phyloP scores from a whole-genome alignment of 768 basidiomycete genomes.

The Mycena latifolia region DNA sequence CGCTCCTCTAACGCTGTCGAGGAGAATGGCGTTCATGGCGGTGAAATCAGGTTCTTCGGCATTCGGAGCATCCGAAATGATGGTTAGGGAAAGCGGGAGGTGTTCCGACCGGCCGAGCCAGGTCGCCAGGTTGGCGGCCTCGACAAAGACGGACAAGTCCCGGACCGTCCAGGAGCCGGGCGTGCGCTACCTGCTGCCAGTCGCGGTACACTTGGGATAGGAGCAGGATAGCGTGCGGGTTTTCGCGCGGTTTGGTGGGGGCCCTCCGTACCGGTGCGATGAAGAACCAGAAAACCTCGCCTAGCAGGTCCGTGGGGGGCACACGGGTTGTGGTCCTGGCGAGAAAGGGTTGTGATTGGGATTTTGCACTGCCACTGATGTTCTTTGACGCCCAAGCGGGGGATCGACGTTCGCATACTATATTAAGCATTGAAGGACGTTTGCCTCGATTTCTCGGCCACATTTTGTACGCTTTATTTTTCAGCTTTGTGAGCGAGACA shows the following conservation, averaged over 20 bases:
- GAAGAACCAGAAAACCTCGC: constrained; percentile 2
- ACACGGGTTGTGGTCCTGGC: no score
- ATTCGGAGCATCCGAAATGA: neutral
- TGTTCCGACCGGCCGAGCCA: neutral
- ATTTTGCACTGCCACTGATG: no score
- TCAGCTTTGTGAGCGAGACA: no score
- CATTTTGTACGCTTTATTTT: no score
- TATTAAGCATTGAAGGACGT: no score
- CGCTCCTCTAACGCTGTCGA: no score
- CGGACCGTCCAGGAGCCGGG: neutral
- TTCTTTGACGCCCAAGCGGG: no score
- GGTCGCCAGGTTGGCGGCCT: neutral
- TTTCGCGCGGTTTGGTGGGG: neutral
- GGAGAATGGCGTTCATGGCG: neutral
- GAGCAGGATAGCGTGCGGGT: neutral
- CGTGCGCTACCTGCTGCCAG: constrained; percentile 1
- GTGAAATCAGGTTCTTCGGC: neutral
- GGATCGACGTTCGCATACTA: no score
- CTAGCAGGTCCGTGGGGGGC: neutral
- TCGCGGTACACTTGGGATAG: constrained; percentile 3
- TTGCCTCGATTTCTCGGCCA: no score
- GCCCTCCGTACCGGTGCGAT: neutral
- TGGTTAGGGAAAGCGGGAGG: neutral
- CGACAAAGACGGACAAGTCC: neutral
- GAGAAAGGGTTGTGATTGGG: no score